phyloP scores from a whole-genome alignment of 352 stramenopile genomes.

The Phytophthora melonis region DNA sequence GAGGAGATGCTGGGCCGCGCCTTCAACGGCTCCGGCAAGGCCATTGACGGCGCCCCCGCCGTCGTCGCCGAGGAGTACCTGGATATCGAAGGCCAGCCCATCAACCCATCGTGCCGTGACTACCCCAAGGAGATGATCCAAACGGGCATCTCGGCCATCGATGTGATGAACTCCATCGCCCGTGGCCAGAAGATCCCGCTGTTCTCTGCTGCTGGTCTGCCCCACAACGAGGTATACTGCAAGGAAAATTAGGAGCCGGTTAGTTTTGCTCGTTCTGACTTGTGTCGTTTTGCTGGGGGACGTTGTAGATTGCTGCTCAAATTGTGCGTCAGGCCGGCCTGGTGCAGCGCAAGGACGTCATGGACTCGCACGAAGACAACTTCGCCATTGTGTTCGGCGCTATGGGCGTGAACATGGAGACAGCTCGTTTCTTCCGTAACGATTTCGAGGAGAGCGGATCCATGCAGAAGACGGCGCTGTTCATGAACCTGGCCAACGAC shows the following conservation, averaged over 20 bases:
- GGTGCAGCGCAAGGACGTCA: constrained; percentile 98
- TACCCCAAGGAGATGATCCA: constrained; percentile 99
- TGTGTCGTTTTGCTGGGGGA: constrained; percentile 2
- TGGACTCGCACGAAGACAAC: constrained; percentile 99
- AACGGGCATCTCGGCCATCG: constrained; percentile 99
- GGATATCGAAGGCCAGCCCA: constrained; percentile 99
- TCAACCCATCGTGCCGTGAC: constrained; percentile 99
- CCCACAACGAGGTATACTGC: constrained; percentile 95
- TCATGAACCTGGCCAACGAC: constrained; percentile 99
- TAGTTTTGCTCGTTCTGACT: not conserved
- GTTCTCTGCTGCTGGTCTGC: constrained; percentile 98
- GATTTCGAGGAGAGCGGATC: constrained; percentile 98
- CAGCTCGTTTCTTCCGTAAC: constrained; percentile 96
- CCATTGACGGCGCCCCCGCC: constrained; percentile 97
- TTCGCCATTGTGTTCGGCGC: constrained; percentile 99
- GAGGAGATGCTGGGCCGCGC: constrained; percentile 98
- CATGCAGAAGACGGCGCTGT: constrained; percentile 99
- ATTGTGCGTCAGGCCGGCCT: constrained; percentile 99
- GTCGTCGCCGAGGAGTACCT: constrained; percentile 99
- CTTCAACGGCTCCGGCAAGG: constrained; percentile 99
- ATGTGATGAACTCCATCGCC: constrained; percentile 99
- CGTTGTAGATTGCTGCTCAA: constrained; percentile 94
- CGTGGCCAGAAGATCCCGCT: constrained; percentile 99
- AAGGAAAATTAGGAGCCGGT: not conserved
- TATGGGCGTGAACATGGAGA: constrained; percentile 99